A percentile compares a stretch with the other conserved stretches of the same genome.
These are phyloP conservation scores for Primulina tabacum DNA, from an alignment of 257 asterid genomes.

Conservation along the genomic window DNA sequence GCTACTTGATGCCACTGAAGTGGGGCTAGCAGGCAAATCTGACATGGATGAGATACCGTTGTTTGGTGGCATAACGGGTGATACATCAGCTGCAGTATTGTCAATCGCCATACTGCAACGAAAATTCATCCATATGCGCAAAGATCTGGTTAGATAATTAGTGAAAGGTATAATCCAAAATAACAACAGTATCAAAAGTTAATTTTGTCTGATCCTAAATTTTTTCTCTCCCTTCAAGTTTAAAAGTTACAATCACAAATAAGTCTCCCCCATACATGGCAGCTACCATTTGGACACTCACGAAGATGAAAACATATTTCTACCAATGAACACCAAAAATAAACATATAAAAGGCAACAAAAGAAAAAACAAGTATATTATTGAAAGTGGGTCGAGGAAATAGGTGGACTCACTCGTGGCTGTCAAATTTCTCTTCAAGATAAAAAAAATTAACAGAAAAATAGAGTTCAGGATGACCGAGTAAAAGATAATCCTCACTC, in stretches of 20 bases:
- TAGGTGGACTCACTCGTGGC: background rate
- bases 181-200: background rate
- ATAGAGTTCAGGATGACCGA: slow-evolving; percentile 11
- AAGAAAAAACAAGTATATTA: slow-evolving; percentile 3
- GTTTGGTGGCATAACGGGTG: slow-evolving; percentile 60
- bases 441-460: slow-evolving; percentile 16
- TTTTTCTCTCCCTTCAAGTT: background rate
- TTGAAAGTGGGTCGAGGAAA: background rate
- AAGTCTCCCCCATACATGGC: background rate
- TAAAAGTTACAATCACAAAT: background rate
- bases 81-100: slow-evolving; percentile 45
- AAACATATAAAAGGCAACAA: background rate
- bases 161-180: slow-evolving; percentile 1
- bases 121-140: slow-evolving; percentile 4
- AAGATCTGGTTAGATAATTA: background rate
- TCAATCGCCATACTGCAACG: slow-evolving; percentile 67
- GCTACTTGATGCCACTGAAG: slow-evolving; percentile 87
- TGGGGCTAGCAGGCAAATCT: slow-evolving; percentile 83
- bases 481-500: slow-evolving; percentile 51
- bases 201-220: background rate
- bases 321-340: background rate
- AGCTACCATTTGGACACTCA: background rate
- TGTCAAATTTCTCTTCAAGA: background rate
- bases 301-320: background rate
- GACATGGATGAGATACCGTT: slow-evolving; percentile 71